These are phyloP conservation scores for Lecanosticta acicola DNA, from an alignment of 2,329 filamentous ascomycete genomes.

Conservation along the genomic window DNA sequence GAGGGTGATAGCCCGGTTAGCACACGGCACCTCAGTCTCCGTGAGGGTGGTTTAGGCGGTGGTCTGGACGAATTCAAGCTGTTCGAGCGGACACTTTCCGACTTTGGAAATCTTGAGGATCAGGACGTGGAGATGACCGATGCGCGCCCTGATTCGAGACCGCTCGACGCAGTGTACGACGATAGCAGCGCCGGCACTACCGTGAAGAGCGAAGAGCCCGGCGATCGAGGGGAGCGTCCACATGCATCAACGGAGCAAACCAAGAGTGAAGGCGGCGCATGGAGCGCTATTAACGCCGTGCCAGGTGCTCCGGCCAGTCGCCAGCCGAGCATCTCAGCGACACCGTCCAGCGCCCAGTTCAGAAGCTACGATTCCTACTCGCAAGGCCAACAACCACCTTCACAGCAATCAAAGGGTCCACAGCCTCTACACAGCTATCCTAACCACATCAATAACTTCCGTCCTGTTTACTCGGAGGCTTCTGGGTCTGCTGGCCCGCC, in stretches of 20 bases:
- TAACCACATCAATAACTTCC: conserved; percentile 25
- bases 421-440: conserved; percentile 10
- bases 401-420: conserved; percentile 9
- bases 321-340: conserved; percentile 20
- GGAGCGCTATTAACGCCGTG: conserved; percentile 37
- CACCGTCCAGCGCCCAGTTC: conserved; percentile 23
- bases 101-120: conserved; percentile 34
- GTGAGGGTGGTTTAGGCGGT: conserved; percentile 40
- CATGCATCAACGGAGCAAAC: conserved; percentile 14
- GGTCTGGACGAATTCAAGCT: conserved; percentile 53
- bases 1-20: conserved; percentile 28
- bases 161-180: conserved; percentile 26
- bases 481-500: conserved; percentile 15
- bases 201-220: conserved; percentile 32
- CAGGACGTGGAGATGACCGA: conserved; percentile 36
- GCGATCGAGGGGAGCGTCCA: conserved; percentile 8
- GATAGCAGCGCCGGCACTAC: conserved; percentile 26
- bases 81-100: conserved; percentile 33
- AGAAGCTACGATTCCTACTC: conserved; percentile 27
- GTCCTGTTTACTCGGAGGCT: conserved; percentile 21
- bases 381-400: conserved; percentile 14
- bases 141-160: conserved; percentile 15
- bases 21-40: conserved; percentile 26
- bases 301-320: conserved; percentile 20
- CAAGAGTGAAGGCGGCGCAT: conserved; percentile 30